Evolutionary conservation across 208 protist genomes (phyloP).

Genomic region (Porcisia deanei): DNA sequence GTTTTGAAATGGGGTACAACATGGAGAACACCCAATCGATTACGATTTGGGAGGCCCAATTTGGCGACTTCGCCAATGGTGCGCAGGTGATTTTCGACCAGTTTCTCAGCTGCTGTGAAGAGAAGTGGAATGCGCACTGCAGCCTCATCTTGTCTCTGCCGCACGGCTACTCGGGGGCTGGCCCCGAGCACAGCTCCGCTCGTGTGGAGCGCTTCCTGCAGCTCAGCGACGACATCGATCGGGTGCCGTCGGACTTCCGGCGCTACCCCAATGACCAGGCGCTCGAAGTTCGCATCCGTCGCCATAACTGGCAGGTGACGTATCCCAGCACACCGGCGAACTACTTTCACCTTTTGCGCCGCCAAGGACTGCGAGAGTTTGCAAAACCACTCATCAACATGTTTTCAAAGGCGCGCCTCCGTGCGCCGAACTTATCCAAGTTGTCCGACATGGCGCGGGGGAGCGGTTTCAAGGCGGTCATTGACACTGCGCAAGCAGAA

Average conservation of each 20-base stretch:
- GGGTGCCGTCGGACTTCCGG: slow-evolving; percentile 72
- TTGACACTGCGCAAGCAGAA: slow-evolving; percentile 22
- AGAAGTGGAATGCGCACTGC: slow-evolving; percentile 96
- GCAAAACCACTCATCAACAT: slow-evolving; percentile 97
- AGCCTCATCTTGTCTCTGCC: slow-evolving; percentile 97
- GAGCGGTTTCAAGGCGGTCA: slow-evolving; percentile 56
- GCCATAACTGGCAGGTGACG: slow-evolving; percentile 93
- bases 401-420: slow-evolving; percentile 93
- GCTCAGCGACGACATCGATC: slow-evolving; percentile 92
- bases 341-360: slow-evolving; percentile 99
- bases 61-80: slow-evolving; percentile 99
- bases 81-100: slow-evolving; percentile 99
- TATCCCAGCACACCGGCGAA: slow-evolving; percentile 98
- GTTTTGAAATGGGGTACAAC: slow-evolving; percentile 97
- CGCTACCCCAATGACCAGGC: slow-evolving; percentile 56
- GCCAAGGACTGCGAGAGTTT: slow-evolving; percentile 97
- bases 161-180: slow-evolving; percentile 98
- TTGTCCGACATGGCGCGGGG: slow-evolving; percentile 76
- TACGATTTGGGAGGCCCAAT: slow-evolving; percentile 99
- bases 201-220: slow-evolving; percentile 98
- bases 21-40: slow-evolving; percentile 94
- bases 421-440: slow-evolving; percentile 88
- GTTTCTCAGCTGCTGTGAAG: slow-evolving; percentile 91
- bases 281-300: slow-evolving; percentile 75
- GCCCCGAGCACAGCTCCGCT: slow-evolving; percentile 97